Percentiles rank a stretch among this genome's conserved stretches.
These are phyloP conservation scores for Immersiporthe knoxdaviesiana DNA, from an alignment of 2,329 filamentous ascomycete species.

Conservation along the genomic window DNA sequence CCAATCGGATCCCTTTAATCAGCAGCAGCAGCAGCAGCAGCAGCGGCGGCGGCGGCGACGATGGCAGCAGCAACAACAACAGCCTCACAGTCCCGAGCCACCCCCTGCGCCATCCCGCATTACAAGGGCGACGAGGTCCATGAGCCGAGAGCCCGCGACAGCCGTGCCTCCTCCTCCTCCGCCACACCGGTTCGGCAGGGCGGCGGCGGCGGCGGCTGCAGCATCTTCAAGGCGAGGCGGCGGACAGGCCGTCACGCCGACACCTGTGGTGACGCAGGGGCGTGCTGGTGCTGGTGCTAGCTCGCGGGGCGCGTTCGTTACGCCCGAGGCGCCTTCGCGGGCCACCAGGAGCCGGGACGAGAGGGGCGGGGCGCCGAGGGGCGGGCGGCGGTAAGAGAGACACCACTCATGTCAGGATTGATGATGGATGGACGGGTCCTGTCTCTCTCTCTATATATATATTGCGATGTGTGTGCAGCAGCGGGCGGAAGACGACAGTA, in stretches of 20 bases:
- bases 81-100: conserved; percentile 15
- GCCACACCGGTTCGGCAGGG: conserved; percentile 8
- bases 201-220: not conserved
- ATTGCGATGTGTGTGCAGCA: not conserved
- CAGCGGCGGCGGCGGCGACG: too few species aligned
- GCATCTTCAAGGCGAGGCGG: conserved; percentile 8
- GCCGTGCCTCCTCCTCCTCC: not conserved
- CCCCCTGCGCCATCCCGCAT: conserved; percentile 21
- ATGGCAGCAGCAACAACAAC: not conserved
- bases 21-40: not conserved
- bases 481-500: too few species aligned
- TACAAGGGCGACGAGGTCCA: conserved; percentile 26
- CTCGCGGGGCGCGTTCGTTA: conserved; percentile 24
- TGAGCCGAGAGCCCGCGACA: conserved; percentile 20
- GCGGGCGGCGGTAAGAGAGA: conserved; percentile 30
- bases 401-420: too few species aligned
- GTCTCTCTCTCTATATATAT: not conserved
- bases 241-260: conserved; percentile 25
- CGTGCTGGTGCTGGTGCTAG: not conserved
- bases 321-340: conserved; percentile 33
- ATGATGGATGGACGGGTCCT: not conserved
- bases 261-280: not conserved
- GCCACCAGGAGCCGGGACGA: conserved; percentile 39
- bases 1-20: not conserved
- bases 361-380: conserved; percentile 35